Base-by-base conservation (phyloP, 495 filamentous ascomycete species). In the Elasticomyces elasticus region DNA sequence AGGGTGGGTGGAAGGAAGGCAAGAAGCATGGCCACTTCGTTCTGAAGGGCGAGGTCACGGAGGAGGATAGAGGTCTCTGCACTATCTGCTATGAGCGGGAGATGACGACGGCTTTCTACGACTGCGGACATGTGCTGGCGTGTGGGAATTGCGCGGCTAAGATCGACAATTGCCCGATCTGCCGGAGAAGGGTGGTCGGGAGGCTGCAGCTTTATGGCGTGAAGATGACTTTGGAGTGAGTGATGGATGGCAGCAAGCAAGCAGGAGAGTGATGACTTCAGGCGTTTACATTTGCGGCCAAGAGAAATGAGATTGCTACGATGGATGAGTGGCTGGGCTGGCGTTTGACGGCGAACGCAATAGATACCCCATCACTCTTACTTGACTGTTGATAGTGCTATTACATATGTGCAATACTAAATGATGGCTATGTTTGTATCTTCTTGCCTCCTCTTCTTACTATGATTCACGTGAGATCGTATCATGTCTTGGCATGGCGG, bases 61-160 rank as follows among this genome's bases (percentile, higher is more conserved):
- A 82, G 58, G 79, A 82, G 63, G 71, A 76, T 67, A 69, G 77
- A 55, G 63, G 76, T 52, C 61, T 80, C 13, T 84, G 82, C 65
- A 74, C 78, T 56, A 82, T 85, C 48, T 85, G 82, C 67, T 84
- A 77, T 58, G 79, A 80, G 33, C 75, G 76, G 45, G 77, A 77
- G 57, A 76, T 79, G 52, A 78, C 83, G 59, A 74, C 79, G 2
- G 67, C 79, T 38, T 82, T 85, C 64, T 79, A 76, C 49, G 79
- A 82, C 59, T 85, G 82, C 56, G 82, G 82, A 0, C 82, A 85
- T 45, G 76, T 85, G 38, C 77, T 76, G 47, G 77, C 81, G 1
- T 85, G 82, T 54, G 68, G 80, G 53, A 72, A 71, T 20, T 85
- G 82, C 58, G 81, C 82, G 27, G 74, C 72, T 44, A 74, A 76